These are phyloP conservation scores for Chaetomium tenue DNA, from an alignment of 495 filamentous ascomycete species.

Conservation along the genomic window DNA sequence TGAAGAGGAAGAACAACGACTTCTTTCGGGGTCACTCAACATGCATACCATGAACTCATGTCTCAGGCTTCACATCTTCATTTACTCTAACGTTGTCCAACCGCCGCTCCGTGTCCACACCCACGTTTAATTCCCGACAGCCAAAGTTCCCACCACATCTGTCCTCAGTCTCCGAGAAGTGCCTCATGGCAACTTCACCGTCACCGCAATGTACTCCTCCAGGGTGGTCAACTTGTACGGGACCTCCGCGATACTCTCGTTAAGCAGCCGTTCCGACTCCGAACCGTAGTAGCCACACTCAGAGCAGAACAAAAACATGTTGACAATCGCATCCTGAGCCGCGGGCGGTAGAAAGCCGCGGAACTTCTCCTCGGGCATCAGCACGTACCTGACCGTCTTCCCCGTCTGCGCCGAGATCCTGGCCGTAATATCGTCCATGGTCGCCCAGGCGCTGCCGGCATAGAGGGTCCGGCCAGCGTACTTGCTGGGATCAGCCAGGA, in stretches of 20 bases:
- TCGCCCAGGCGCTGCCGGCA: slow-evolving; percentile 42
- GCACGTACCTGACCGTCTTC: slow-evolving; percentile 48
- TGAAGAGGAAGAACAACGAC: no score
- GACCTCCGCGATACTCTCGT: background rate
- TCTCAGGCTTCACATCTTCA: no score
- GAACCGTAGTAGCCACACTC: slow-evolving; percentile 51
- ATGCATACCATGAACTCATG: no score
- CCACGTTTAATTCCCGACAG: no score
- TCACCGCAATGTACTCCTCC: slow-evolving; percentile 6
- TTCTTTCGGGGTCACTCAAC: no score
- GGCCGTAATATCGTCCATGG: slow-evolving; percentile 38
- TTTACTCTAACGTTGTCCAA: no score
- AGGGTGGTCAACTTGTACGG: background rate
- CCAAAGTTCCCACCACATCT: no score
- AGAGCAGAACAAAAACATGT: slow-evolving; percentile 39
- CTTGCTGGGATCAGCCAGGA: slow-evolving; percentile 50
- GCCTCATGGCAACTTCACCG: background rate
- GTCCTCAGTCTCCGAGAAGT: no score
- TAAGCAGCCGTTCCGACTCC: slow-evolving; percentile 32
- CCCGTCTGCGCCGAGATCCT: slow-evolving; percentile 45
- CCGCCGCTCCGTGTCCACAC: no score
- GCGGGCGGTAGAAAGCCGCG: slow-evolving; percentile 31
- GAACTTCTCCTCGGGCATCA: slow-evolving; percentile 44
- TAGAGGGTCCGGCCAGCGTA: slow-evolving; percentile 50
- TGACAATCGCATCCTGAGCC: slow-evolving; percentile 33